Evolutionary conservation across 192 early-diverging fungal genomes (phyloP), one percentile per base, ranked within the genome.

Genomic region (Coemansia sp.): DNA sequence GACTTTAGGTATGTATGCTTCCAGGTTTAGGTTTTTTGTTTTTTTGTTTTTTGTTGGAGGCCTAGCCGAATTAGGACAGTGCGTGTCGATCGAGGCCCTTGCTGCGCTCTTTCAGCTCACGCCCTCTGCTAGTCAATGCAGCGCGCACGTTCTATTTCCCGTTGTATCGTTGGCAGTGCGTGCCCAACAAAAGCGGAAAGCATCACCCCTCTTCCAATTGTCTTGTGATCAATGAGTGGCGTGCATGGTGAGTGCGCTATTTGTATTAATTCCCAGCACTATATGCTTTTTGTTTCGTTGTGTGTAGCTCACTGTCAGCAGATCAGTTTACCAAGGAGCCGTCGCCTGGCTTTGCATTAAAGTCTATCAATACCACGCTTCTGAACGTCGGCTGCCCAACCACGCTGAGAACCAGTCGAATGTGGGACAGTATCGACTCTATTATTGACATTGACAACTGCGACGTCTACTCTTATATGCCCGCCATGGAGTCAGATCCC

Each of bases 381-480:
- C 88, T 95, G 63, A 93, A 94, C 76, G 86, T 92, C 54, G 93
- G 92, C n/a, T 72, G 84, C 72, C 72, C 75, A 68, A 65, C 78
- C 22, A 70, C 66, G 15, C 75, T 86, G 13, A 72, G 69, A 34
- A 65, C 73, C 22, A 76, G 76, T 61, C 87, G 88, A 38, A 87
- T 98, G 70, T 98, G 97, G 97, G 89, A 93, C 49, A 84, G 88
- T 6, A 86, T 98, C 38, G 96, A 99, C 79, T 89, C 93, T 38
- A 85, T 92, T 16, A 91, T 96, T 63, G 83, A 94, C 22, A 80
- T 96, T 44, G 86, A 89, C 59, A 91, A 95, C 66, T 94, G 92
- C 76, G 93, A 96, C 66, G 90, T 98, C 9, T 99, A 97, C 82
- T 90, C 88, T 38, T 99, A 95, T 81, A 90, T 88, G 55, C 96